phyloP scores from a whole-genome alignment of 2,329 filamentous ascomycete species.

The Monascus ruber region DNA sequence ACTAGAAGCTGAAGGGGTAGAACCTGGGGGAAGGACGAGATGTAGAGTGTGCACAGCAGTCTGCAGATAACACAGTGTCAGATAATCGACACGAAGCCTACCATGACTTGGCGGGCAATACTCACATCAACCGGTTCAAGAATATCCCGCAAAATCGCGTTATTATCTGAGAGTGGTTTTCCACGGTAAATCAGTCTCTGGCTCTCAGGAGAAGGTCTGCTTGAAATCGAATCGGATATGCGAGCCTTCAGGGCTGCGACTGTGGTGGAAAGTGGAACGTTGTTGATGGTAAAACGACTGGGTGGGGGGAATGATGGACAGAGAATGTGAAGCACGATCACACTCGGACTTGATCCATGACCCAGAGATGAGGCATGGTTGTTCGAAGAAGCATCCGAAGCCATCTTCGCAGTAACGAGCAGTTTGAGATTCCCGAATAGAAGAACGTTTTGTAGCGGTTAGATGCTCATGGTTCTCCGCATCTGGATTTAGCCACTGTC shows the following conservation, averaged over 20 bases:
- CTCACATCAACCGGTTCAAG: conserved; percentile 42
- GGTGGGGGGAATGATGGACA: conserved; percentile 30
- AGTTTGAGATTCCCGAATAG: background rate
- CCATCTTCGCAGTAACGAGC: conserved; percentile 2
- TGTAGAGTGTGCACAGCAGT: conserved; percentile 24
- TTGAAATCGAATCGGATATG: conserved; percentile 40
- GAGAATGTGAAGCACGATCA: conserved; percentile 27
- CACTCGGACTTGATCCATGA: background rate
- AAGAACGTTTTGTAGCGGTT: no score
- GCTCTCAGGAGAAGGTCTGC: conserved; percentile 31
- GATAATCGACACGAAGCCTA: background rate
- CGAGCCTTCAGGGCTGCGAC: conserved; percentile 42
- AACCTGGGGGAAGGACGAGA: conserved; percentile 31
- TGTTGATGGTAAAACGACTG: conserved; percentile 25
- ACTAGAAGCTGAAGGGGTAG: conserved; percentile 3
- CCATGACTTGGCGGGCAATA: conserved; percentile 1
- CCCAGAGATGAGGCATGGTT: background rate
- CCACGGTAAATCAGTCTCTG: conserved; percentile 51
- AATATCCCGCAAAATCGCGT: conserved; percentile 37
- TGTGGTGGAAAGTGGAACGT: conserved; percentile 31
- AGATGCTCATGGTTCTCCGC: no score
- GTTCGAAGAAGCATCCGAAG: background rate
- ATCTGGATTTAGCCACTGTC: no score
- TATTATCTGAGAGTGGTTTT: conserved; percentile 39
- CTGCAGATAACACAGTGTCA: conserved; percentile 6